phyloP scores from a whole-genome alignment of 1,284 basidiomycete species.

The Trichosporon sp. region DNA sequence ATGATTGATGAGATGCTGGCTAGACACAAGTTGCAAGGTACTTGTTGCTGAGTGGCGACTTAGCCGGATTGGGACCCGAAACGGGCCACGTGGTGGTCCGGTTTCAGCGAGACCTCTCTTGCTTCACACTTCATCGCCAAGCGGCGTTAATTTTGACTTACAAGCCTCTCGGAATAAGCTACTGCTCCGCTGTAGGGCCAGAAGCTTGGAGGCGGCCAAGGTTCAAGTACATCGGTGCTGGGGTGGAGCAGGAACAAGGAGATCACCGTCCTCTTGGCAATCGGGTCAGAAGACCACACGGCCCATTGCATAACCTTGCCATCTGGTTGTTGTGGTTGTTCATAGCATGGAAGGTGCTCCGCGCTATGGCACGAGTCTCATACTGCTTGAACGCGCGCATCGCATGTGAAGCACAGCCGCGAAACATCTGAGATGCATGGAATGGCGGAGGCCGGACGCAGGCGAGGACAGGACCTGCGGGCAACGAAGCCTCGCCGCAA shows the following conservation, averaged over 20 bases:
- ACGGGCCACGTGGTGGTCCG: background rate
- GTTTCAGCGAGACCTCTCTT: background rate
- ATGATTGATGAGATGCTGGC: background rate
- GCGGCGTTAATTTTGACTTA: background rate
- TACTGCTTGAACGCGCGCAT: no score
- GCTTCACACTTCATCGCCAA: background rate
- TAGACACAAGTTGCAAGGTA: background rate
- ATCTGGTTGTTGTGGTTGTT: no score
- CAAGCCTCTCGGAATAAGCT: background rate
- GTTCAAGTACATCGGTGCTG: background rate
- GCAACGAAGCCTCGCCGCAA: no score
- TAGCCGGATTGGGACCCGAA: conserved; percentile 6
- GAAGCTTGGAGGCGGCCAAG: background rate
- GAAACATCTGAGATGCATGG: no score
- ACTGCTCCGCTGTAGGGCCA: background rate
- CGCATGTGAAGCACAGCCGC: no score
- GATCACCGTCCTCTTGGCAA: background rate
- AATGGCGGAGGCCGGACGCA: no score
- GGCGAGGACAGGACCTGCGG: no score
- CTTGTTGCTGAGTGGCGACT: conserved; percentile 1
- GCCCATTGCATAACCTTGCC: no score
- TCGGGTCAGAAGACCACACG: no score
- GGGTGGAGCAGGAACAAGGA: background rate
- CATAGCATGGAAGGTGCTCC: no score
- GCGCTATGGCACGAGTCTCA: no score